A percentile compares a stretch with the other conserved stretches of the same genome.
Evolutionary conservation across 805 yeast genomes (phyloP).

Genomic region (Brettanomyces bruxellensis): DNA sequence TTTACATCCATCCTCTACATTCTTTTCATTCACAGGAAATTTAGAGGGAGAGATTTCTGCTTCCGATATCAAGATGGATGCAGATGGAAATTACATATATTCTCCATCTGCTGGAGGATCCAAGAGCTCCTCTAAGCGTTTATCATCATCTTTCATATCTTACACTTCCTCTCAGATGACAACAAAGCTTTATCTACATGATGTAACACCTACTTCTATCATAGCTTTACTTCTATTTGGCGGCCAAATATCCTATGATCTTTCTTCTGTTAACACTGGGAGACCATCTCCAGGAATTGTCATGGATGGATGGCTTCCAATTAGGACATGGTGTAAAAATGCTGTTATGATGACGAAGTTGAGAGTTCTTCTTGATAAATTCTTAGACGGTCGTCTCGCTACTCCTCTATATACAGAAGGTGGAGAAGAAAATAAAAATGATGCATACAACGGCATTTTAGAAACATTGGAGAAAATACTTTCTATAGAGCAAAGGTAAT

Average conservation of each 20-base stretch:
- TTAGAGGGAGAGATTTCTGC: constrained; percentile 7
- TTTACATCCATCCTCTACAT: constrained; percentile 76
- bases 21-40: constrained; percentile 37
- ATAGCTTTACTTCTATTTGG: constrained; percentile 75
- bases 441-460: constrained; percentile 28
- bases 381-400: constrained; percentile 50
- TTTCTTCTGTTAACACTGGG: constrained; percentile 30
- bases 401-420: constrained; percentile 9
- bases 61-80: constrained; percentile 14
- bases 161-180: constrained; percentile 53
- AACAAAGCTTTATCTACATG: constrained; percentile 59
- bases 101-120: constrained; percentile 24
- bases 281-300: constrained; percentile 74
- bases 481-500: constrained; percentile 1
- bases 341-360: constrained; percentile 76
- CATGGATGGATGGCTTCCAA: constrained; percentile 82
- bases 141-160: constrained; percentile 52
- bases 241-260: constrained; percentile 56
- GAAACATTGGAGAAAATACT: constrained; percentile 29
- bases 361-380: constrained; percentile 54
- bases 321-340: constrained; percentile 89
- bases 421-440: constrained; percentile 5
- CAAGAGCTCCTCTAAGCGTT: constrained; percentile 20
- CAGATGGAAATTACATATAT: constrained; percentile 28
- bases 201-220: constrained; percentile 71